These are phyloP conservation scores for Linum usitatissimum DNA, from an alignment of 345 rosid genomes.

Conservation along the genomic window DNA sequence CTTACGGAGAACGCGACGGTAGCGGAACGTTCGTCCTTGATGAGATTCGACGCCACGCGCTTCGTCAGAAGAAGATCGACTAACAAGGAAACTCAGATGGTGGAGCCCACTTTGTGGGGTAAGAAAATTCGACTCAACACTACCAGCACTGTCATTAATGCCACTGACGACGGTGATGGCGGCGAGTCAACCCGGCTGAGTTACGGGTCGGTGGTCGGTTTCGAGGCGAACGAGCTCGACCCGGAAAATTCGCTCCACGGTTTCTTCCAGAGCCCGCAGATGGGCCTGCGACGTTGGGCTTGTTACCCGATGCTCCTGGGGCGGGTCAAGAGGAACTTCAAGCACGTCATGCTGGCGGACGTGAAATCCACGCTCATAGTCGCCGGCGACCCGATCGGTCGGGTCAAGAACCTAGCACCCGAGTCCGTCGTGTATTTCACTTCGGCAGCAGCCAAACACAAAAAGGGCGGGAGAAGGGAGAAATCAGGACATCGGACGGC, in stretches of 20 bases:
- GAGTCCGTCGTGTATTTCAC: conserved; percentile 43
- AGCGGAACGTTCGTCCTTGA: conserved; percentile 12
- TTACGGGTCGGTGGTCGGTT: conserved; percentile 80
- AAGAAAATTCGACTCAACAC: conserved; percentile 34
- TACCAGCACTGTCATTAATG: conserved; percentile 12
- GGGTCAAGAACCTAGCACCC: conserved; percentile 42
- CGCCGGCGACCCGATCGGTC: conserved; percentile 62
- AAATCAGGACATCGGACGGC: too few species aligned
- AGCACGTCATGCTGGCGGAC: conserved; percentile 59
- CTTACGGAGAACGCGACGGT: not conserved
- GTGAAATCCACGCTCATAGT: conserved; percentile 29
- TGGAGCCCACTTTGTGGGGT: conserved; percentile 53
- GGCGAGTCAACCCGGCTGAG: conserved; percentile 31
- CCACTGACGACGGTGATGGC: too few species aligned
- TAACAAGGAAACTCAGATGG: conserved; percentile 21
- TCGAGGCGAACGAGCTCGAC: conserved; percentile 70
- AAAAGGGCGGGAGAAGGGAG: not conserved
- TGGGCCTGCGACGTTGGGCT: conserved; percentile 45
- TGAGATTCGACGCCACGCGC: conserved; percentile 34
- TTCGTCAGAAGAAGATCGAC: conserved; percentile 30
- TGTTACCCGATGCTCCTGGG: conserved; percentile 85
- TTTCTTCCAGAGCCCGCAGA: conserved; percentile 46
- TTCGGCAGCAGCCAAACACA: conserved; percentile 22
- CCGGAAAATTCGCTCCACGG: conserved; percentile 82
- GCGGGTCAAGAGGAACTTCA: conserved; percentile 62